phyloP scores from a whole-genome alignment of 768 basidiomycete genomes.

The Tylopilus balloui region DNA sequence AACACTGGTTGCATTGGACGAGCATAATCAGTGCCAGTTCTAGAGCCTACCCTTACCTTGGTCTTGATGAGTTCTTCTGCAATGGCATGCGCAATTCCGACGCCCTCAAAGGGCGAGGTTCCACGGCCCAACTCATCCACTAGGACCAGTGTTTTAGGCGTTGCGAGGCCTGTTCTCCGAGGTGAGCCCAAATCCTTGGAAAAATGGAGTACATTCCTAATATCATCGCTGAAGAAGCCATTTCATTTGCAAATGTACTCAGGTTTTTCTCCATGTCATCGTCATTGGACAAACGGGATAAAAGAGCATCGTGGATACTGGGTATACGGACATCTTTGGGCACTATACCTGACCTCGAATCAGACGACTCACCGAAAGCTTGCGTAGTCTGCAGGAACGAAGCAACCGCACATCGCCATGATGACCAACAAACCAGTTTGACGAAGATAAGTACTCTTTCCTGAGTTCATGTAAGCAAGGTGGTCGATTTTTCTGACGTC shows the following conservation, averaged over 20 bases:
- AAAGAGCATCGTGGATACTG: conserved; percentile 77
- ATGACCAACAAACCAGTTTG: conserved; percentile 80
- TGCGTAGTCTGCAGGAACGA: conserved; percentile 91
- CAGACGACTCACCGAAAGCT: conserved; percentile 59
- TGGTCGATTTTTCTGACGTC: neutral
- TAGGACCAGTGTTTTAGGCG: conserved; percentile 66
- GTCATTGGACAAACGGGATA: conserved; percentile 89
- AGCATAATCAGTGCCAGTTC: neutral
- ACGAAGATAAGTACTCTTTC: conserved; percentile 90
- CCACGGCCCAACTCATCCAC: conserved; percentile 94
- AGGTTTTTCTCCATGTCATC: conserved; percentile 86
- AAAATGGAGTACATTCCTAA: conserved; percentile 44
- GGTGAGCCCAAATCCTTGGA: neutral
- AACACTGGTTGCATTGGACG: conserved; percentile 45
- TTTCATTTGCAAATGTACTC: conserved; percentile 95
- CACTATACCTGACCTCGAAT: neutral
- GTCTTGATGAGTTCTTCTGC: conserved; percentile 69
- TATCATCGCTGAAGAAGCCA: conserved; percentile 90
- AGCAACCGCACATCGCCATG: conserved; percentile 89
- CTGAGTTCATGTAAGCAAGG: conserved; percentile 30
- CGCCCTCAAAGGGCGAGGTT: conserved; percentile 77
- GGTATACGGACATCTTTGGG: neutral
- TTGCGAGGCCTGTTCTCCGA: conserved; percentile 56
- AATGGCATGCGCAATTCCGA: conserved; percentile 82
- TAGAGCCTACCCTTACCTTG: conserved; percentile 47